These are phyloP conservation scores for Scalesia atractyloides DNA, from an alignment of 129 eudicot genomes.

Conservation along the genomic window DNA sequence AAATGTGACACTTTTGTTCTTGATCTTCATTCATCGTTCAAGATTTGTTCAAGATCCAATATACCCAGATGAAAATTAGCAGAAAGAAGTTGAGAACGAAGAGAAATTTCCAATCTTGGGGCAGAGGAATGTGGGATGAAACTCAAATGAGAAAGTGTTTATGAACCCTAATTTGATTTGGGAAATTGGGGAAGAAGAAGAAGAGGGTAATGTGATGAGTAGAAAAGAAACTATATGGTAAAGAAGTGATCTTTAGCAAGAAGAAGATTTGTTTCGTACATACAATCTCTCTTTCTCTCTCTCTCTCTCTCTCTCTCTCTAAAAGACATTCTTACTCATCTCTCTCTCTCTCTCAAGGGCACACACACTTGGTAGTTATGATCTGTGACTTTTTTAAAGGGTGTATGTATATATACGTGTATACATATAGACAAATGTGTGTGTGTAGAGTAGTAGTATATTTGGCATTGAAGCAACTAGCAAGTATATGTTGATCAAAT, in stretches of 20 bases:
- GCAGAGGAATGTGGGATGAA: conserved; percentile 17
- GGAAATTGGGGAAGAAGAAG: conserved; percentile 11
- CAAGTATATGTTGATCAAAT: conserved; percentile 3
- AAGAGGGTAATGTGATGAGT: conserved; percentile 17
- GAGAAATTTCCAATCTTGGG: neutral
- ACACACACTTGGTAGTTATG: conserved; percentile 36
- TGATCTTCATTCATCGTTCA: conserved; percentile 43
- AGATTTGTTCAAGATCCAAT: conserved; percentile 33
- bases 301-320: conserved; percentile 18
- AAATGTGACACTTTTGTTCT: conserved; percentile 39
- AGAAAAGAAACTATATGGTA: conserved; percentile 21
- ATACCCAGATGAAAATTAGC: conserved; percentile 29
- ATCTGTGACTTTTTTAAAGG: conserved; percentile 36
- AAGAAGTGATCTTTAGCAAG: conserved; percentile 29
- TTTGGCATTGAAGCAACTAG: conserved; percentile 21
- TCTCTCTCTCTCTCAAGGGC: conserved; percentile 29
- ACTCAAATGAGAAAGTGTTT: neutral
- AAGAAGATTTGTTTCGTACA: conserved; percentile 18
- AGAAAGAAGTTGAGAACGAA: conserved; percentile 7
- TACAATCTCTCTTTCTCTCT: conserved; percentile 3
- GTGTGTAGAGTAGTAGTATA: neutral
- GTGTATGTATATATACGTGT: neutral
- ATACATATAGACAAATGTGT: neutral
- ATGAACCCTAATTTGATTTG: conserved; percentile 31
- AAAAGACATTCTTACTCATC: conserved; percentile 23